phyloP scores from a whole-genome alignment of 2,329 filamentous ascomycete species.

The Hypoxylon sp. region DNA sequence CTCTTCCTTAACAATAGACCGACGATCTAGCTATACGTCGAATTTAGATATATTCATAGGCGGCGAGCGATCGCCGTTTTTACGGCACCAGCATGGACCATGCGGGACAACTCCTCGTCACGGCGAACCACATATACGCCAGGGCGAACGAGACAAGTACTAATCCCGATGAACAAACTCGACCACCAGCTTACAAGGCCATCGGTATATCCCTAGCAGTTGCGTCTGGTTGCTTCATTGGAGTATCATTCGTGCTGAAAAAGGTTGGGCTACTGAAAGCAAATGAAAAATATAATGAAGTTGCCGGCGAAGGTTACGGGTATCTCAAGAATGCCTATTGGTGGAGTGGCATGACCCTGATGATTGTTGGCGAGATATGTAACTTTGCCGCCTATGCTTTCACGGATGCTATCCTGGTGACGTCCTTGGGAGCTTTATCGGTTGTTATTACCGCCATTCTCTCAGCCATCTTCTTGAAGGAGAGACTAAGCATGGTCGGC shows the following conservation, averaged over 20 bases:
- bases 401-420: slow-evolving; percentile 95
- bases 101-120: slow-evolving; percentile 55
- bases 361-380: slow-evolving; percentile 97
- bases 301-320: slow-evolving; percentile 95
- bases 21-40: slow-evolving; percentile 10
- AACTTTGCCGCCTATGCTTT: slow-evolving; percentile 98
- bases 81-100: slow-evolving; percentile 56
- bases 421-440: slow-evolving; percentile 88
- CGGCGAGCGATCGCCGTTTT: slow-evolving; percentile 43
- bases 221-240: slow-evolving; percentile 92
- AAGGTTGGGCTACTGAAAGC: slow-evolving; percentile 92
- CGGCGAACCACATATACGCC: slow-evolving; percentile 58
- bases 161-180: slow-evolving; percentile 48
- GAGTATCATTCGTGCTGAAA: slow-evolving; percentile 94
- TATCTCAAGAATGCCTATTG: slow-evolving; percentile 96
- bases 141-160: slow-evolving; percentile 59
- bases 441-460: slow-evolving; percentile 94
- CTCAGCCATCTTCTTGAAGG: slow-evolving; percentile 95
- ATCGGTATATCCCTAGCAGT: slow-evolving; percentile 90
- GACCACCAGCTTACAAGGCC: slow-evolving; percentile 79
- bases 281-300: slow-evolving; percentile 96
- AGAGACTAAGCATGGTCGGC: slow-evolving; percentile 93
- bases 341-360: slow-evolving; percentile 96
- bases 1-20: slow-evolving; percentile 9
- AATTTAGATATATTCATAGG: slow-evolving; percentile 12